Base-by-base conservation (phyloP, 2,329 filamentous ascomycete genomes). In the Colletotrichum tropicale region DNA sequence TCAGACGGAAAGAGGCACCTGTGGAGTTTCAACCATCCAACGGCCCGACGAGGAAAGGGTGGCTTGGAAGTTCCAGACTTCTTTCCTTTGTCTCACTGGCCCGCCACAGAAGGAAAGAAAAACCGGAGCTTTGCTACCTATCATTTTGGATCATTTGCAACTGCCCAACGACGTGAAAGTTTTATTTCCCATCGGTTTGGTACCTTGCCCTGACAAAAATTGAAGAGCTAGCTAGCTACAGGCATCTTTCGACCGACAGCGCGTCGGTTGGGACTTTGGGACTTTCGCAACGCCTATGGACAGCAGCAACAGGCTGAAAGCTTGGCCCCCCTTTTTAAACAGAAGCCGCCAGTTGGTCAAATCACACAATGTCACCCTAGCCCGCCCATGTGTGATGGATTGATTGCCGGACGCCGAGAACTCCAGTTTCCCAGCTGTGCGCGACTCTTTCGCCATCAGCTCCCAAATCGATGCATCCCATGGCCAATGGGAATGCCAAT, bases 351-450 rank as follows among this genome's bases (percentile, higher is more conserved):
- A 32, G 30, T 32, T 28, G 13, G 21, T 28, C 26, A 55, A 32
- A 55, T 66, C 38, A 34, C 65, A 55, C 26, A 30, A 55, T 55
- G 65, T 66, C 64, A 52, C 43, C 65, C 62, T 52, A 52, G 16
- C 38, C 64, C 64, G 64, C 64, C 18, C 64, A 28, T 18, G 38
- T 65, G 62, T 68, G 62, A 72, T 72, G 73, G 69, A 68, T 73
- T 73, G 64, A 65, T 68, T 64, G 69, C 73, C 56, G 73, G 30
- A 38, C 56, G 34, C 73, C 70, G 58, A 43, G 73, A 24, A 32
- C 43, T 28, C 73, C 70, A 48, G 56, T 60, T 56, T 36, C 15
- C 24, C 28, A 68, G 34, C 24, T 60, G 28, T 12, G 52, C 43
- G 43, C 43, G 43, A 52, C 43, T 52, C 43, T 52, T 52, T 21